phyloP scores from a whole-genome alignment of 2,329 filamentous ascomycete species.

The Didymella sp. region DNA sequence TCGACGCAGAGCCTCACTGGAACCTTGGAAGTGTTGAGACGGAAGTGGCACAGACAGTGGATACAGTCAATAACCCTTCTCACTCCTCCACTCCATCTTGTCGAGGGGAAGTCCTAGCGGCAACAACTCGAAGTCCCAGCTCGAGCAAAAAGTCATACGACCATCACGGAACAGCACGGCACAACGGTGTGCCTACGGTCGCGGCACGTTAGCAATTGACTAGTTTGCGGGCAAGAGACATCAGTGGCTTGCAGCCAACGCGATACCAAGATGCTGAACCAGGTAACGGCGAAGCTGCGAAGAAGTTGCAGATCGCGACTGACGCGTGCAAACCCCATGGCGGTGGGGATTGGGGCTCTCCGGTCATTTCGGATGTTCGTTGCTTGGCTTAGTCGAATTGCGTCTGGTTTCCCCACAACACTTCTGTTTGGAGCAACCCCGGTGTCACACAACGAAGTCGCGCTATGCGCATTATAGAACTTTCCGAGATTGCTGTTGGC shows the following conservation, averaged over 20 bases:
- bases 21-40: slow-evolving; percentile 20
- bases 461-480: slow-evolving; percentile 25
- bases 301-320: slow-evolving; percentile 9
- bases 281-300: slow-evolving; percentile 10
- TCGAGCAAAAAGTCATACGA: slow-evolving; percentile 13
- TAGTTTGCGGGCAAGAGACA: slow-evolving; percentile 17
- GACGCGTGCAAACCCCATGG: slow-evolving; percentile 11
- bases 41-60: slow-evolving; percentile 19
- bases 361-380: slow-evolving; percentile 17
- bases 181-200: slow-evolving; percentile 6
- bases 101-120: slow-evolving; percentile 2
- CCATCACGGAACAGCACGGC: slow-evolving; percentile 7
- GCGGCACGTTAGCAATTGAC: slow-evolving; percentile 17
- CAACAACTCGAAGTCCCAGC: not conserved
- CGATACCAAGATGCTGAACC: not conserved
- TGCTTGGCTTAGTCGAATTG: slow-evolving; percentile 28
- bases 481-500: slow-evolving; percentile 27
- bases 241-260: slow-evolving; percentile 16
- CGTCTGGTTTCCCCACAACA: slow-evolving; percentile 30
- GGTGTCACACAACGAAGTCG: slow-evolving; percentile 28
- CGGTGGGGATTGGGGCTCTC: slow-evolving; percentile 14
- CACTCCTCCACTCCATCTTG: slow-evolving; percentile 8
- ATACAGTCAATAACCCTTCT: slow-evolving; percentile 3
- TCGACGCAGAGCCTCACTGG: slow-evolving; percentile 23
- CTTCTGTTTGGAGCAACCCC: slow-evolving; percentile 24